Evolutionary conservation across 116 monocot species (phyloP).

Genomic region (Phalaenopsis hybrid): DNA sequence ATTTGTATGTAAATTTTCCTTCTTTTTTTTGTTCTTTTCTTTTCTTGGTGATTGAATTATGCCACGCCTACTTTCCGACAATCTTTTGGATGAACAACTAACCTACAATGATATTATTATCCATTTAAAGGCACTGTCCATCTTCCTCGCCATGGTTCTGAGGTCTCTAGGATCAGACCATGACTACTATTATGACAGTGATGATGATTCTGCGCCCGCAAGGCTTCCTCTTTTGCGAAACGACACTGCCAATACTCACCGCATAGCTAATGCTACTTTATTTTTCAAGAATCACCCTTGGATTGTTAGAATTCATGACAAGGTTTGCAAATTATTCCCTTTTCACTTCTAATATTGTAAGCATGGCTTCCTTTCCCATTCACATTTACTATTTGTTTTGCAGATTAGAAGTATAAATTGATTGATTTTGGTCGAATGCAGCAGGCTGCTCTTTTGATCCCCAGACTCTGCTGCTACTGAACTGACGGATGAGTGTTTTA

Average conservation of each 20-base stretch:
- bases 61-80: not conserved
- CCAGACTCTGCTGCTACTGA: not conserved
- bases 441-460: slow-evolving; percentile 2
- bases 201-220: slow-evolving; percentile 57
- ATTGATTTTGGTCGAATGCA: not conserved
- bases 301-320: slow-evolving; percentile 14
- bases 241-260: slow-evolving; percentile 25
- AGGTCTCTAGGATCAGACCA: slow-evolving; percentile 62
- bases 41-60: no score
- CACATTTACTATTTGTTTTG: not conserved
- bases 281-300: slow-evolving; percentile 15
- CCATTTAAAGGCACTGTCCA: slow-evolving; percentile 46
- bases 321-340: not conserved
- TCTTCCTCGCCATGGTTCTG: slow-evolving; percentile 62
- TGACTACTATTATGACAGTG: slow-evolving; percentile 57
- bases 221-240: slow-evolving; percentile 77
- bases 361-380: not conserved
- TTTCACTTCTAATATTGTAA: not conserved
- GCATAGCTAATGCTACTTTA: slow-evolving; percentile 8
- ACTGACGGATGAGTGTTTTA: not conserved
- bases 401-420: slow-evolving; percentile 2
- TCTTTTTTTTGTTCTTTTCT: no score
- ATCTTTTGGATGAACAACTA: not conserved
- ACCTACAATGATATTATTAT: not conserved
- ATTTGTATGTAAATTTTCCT: no score